A percentile compares a stretch with the other conserved stretches of the same genome.
phyloP scores from a whole-genome alignment of 805 yeast genomes.

The Sungouiella blattae region DNA sequence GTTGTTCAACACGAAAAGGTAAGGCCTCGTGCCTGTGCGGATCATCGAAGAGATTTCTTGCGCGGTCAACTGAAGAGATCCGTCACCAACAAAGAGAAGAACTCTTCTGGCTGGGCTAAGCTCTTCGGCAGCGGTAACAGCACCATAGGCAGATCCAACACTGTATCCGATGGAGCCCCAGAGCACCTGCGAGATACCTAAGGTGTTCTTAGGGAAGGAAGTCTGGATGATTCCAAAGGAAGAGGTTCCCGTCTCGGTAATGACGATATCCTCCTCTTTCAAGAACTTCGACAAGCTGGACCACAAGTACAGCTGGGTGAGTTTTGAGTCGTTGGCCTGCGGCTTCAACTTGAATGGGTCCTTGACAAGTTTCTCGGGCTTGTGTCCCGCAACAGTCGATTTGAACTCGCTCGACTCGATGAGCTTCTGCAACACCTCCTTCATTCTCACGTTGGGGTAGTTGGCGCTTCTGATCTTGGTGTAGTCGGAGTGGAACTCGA shows the following conservation, averaged over 20 bases:
- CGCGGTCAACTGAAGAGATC: conserved; percentile 70
- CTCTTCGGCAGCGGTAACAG: conserved; percentile 65
- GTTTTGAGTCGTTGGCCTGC: conserved; percentile 4
- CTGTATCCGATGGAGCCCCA: conserved; percentile 78
- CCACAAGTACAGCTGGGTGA: conserved; percentile 69
- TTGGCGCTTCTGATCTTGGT: conserved; percentile 17
- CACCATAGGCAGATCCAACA: conserved; percentile 66
- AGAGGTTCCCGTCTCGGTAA: conserved; percentile 74
- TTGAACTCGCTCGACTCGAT: conserved; percentile 5
- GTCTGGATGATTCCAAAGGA: conserved; percentile 69
- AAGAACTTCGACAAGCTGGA: conserved; percentile 60
- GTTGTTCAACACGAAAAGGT: conserved; percentile 66
- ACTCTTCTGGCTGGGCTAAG: conserved; percentile 59
- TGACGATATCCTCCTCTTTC: conserved; percentile 61
- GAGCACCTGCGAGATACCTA: conserved; percentile 69
- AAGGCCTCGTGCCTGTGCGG: conserved; percentile 64
- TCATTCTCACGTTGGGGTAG: conserved; percentile 20
- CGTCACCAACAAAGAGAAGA: conserved; percentile 69
- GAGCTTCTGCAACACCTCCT: conserved; percentile 12
- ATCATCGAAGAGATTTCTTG: conserved; percentile 70
- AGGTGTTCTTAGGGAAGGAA: conserved; percentile 57
- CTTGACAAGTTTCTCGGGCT: conserved; percentile 11
- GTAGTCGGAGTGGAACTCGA: conserved; percentile 22
- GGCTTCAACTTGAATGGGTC: conserved; percentile 12
- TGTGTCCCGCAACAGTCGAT: conserved; percentile 8